Conservation (phyloP, 2,329 filamentous ascomycete species). For the Clonostachys rosea region DNA sequence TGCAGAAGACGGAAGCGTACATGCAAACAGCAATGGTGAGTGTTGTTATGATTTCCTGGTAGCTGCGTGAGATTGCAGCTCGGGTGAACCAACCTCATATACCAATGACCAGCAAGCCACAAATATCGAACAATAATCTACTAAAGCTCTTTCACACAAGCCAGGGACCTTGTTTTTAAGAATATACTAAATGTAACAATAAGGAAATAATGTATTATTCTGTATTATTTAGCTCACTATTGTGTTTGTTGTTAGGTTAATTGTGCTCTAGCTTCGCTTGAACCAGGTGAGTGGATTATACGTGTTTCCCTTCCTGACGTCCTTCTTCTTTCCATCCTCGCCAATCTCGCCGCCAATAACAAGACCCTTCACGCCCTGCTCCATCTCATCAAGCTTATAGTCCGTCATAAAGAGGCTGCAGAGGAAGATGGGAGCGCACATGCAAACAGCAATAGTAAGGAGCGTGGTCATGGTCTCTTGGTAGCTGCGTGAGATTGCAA, state of each 20-base stretch:
- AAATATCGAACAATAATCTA: no score
- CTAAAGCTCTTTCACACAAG: no score
- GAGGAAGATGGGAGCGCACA: slow-evolving; percentile 15
- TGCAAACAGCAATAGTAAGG: slow-evolving; percentile 21
- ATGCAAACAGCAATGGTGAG: slow-evolving; percentile 25
- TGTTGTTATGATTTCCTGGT: slow-evolving; percentile 12
- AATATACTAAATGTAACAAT: no score
- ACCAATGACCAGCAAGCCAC: no score
- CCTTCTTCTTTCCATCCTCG: background rate
- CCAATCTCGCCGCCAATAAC: slow-evolving; percentile 6
- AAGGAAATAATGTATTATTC: no score
- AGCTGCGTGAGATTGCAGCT: slow-evolving; percentile 13
- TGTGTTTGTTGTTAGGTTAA: no score
- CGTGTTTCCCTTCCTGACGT: background rate
- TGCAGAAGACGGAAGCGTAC: slow-evolving; percentile 6
- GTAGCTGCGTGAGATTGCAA: slow-evolving; percentile 14
- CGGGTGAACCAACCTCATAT: slow-evolving; percentile 8
- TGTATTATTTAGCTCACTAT: no score
- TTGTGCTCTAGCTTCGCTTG: background rate
- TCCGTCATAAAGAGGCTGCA: slow-evolving; percentile 6
- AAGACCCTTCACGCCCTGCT: slow-evolving; percentile 6
- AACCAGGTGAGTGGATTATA: background rate
- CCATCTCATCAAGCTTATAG: slow-evolving; percentile 7
- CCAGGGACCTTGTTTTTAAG: no score
- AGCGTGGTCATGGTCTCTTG: slow-evolving; percentile 13